phyloP scores from a whole-genome alignment of 2,329 filamentous ascomycete species.

The Saccharata proteae region DNA sequence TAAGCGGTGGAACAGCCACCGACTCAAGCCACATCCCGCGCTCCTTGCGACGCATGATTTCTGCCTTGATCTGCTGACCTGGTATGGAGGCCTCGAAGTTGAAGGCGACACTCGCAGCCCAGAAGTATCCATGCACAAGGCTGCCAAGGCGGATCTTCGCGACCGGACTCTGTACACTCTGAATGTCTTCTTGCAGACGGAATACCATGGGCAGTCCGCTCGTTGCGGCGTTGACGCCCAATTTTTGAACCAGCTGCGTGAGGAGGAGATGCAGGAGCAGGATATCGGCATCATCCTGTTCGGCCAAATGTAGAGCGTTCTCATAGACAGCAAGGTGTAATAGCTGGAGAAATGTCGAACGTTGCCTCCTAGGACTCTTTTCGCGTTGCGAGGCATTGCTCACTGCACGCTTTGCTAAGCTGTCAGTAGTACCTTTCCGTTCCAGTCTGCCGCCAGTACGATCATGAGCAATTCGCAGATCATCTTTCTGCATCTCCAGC shows the following conservation, averaged over 20 bases:
- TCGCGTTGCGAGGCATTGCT: slow-evolving; percentile 7
- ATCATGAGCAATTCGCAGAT: slow-evolving; percentile 48
- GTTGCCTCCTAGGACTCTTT: slow-evolving; percentile 31
- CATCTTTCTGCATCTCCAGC: slow-evolving; percentile 58
- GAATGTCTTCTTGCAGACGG: slow-evolving; percentile 72
- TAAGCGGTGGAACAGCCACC: slow-evolving; percentile 57
- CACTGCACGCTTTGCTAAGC: slow-evolving; percentile 27
- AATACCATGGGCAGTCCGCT: slow-evolving; percentile 82
- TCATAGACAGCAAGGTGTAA: slow-evolving; percentile 87
- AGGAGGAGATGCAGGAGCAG: slow-evolving; percentile 64
- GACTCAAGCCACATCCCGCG: slow-evolving; percentile 70
- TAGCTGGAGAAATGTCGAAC: slow-evolving; percentile 65
- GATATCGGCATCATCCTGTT: slow-evolving; percentile 20
- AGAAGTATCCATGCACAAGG: slow-evolving; percentile 81
- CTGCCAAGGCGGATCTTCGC: slow-evolving; percentile 72
- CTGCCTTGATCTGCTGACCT: slow-evolving; percentile 60
- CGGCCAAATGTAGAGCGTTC: slow-evolving; percentile 61
- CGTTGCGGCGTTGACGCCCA: slow-evolving; percentile 72
- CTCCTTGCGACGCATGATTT: slow-evolving; percentile 61
- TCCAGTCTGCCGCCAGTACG: slow-evolving; percentile 33
- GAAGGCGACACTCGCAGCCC: slow-evolving; percentile 65
- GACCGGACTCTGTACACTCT: slow-evolving; percentile 47
- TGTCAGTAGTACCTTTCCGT: slow-evolving; percentile 28
- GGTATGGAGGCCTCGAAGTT: slow-evolving; percentile 58
- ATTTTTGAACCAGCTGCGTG: slow-evolving; percentile 56